Evolutionary conservation across 108 stramenopile species (phyloP).

Genomic region (Nitzschia inconspicua): DNA sequence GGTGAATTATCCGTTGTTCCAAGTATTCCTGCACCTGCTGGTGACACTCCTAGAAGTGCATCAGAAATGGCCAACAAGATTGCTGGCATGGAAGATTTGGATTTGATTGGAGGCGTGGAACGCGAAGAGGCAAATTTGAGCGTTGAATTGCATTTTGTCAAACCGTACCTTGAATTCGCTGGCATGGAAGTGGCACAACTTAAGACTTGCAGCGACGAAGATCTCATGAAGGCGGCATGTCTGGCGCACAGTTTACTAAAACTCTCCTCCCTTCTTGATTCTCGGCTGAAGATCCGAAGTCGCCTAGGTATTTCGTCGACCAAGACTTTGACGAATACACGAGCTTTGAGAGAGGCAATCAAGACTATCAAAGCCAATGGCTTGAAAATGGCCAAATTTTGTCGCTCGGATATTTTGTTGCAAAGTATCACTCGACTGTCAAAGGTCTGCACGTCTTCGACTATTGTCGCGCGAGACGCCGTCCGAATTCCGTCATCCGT

Average conservation of each 20-base stretch:
- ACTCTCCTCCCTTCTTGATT: conserved; percentile 71
- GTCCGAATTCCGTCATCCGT: conserved; percentile 81
- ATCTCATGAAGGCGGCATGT: conserved; percentile 71
- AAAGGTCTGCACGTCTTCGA: conserved; percentile 76
- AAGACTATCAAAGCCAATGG: conserved; percentile 76
- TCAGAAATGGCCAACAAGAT: conserved; percentile 13
- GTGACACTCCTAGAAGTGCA: conserved; percentile 54
- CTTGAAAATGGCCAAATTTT: conserved; percentile 81
- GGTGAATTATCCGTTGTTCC: conserved; percentile 30
- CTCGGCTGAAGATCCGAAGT: conserved; percentile 57
- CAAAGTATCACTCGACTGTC: conserved; percentile 76
- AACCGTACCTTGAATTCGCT: conserved; percentile 59
- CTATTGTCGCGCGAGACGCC: conserved; percentile 77
- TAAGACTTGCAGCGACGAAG: conserved; percentile 67
- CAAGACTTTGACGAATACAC: conserved; percentile 54
- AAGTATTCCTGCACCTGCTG: conserved; percentile 51
- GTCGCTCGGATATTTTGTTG: conserved; percentile 71
- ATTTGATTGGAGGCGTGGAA: conserved; percentile 51
- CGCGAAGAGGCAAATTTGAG: conserved; percentile 53
- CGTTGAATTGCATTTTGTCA: conserved; percentile 56
- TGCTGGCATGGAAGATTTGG: conserved; percentile 35
- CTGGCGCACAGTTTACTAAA: conserved; percentile 75
- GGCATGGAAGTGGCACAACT: conserved; percentile 45
- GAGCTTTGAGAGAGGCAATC: conserved; percentile 75
- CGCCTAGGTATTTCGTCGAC: conserved; percentile 48